phyloP scores from a whole-genome alignment of 176 grass and related monocot species.

The Guadua angustifolia region DNA sequence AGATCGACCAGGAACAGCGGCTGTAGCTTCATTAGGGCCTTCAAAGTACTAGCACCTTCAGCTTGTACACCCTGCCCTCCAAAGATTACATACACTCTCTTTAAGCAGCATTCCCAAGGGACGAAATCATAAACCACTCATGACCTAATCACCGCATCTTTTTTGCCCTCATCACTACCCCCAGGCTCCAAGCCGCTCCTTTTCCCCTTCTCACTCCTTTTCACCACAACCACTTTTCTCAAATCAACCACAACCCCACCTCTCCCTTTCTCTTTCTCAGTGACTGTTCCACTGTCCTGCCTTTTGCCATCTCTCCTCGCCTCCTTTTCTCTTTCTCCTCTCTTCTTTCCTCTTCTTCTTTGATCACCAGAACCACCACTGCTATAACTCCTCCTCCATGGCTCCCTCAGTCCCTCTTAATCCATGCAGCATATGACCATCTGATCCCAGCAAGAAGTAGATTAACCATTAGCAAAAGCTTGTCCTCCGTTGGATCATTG shows the following conservation, averaged over 20 bases:
- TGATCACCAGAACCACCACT: conserved; percentile 42
- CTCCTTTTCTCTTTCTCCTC: conserved; percentile 28
- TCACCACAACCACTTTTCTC: conserved; percentile 60
- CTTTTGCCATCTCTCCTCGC: conserved; percentile 37
- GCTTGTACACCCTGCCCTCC: conserved; percentile 43
- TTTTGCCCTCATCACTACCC: conserved; percentile 59
- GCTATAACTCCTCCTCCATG: conserved; percentile 34
- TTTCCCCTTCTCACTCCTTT: conserved; percentile 39
- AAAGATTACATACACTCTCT: conserved; percentile 30
- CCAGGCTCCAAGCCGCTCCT: conserved; percentile 54
- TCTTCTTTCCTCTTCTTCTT: conserved; percentile 47
- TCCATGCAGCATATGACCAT: conserved; percentile 21
- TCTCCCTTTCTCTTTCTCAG: conserved; percentile 56
- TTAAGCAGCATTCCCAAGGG: conserved; percentile 64
- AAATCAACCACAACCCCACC: conserved; percentile 38
- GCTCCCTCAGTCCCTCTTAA: not conserved
- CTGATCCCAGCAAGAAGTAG: conserved; percentile 11
- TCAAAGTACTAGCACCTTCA: conserved; percentile 45
- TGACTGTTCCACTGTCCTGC: conserved; percentile 49
- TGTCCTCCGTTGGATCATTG: conserved; percentile 22
- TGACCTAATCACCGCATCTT: conserved; percentile 81
- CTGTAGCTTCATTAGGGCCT: conserved; percentile 49
- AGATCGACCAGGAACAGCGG: conserved; percentile 33
- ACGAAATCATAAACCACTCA: conserved; percentile 97
- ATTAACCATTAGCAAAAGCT: not conserved